Conservation (phyloP, 1,139 yeast species). For the Groenewaldozyma auringiensis region DNA sequence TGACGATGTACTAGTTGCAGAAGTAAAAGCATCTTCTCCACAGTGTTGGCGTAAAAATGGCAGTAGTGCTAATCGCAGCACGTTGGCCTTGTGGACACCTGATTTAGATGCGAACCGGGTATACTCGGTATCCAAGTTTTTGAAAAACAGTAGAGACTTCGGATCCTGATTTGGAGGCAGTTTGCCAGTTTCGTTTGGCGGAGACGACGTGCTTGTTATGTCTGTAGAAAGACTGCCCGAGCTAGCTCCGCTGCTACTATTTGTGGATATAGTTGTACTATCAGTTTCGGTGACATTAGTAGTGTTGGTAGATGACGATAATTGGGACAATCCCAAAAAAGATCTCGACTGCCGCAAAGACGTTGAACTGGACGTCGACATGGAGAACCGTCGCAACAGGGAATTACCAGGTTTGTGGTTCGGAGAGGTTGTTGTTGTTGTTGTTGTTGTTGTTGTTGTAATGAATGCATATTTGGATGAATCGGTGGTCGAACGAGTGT, state of each 20-base stretch:
- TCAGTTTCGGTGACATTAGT: not conserved
- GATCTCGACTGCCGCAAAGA: not conserved
- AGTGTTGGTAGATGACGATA: not conserved
- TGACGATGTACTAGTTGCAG: too few species aligned
- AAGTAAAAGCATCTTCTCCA: conserved; percentile 15
- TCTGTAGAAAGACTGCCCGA: conserved; percentile 11
- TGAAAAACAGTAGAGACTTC: conserved; percentile 10
- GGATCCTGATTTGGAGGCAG: not conserved
- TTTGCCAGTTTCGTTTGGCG: conserved; percentile 6
- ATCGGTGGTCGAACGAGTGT: too few species aligned
- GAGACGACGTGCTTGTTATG: not conserved
- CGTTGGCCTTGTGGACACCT: conserved; percentile 55
- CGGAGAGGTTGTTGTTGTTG: too few species aligned
- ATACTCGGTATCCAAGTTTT: conserved; percentile 22
- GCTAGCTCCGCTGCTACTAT: conserved; percentile 8
- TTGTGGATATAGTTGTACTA: not conserved
- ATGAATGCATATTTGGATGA: not conserved
- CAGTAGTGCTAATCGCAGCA: conserved; percentile 56
- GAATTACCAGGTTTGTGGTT: too few species aligned
- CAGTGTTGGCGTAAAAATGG: conserved; percentile 47
- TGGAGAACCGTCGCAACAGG: not conserved
- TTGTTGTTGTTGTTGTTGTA: not conserved
- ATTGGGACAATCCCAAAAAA: not conserved
- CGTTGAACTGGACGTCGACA: not conserved
- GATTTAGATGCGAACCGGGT: conserved; percentile 36